Evolutionary conservation across 2,329 filamentous ascomycete species (phyloP).

Genomic region (Beauveria asiatica): DNA sequence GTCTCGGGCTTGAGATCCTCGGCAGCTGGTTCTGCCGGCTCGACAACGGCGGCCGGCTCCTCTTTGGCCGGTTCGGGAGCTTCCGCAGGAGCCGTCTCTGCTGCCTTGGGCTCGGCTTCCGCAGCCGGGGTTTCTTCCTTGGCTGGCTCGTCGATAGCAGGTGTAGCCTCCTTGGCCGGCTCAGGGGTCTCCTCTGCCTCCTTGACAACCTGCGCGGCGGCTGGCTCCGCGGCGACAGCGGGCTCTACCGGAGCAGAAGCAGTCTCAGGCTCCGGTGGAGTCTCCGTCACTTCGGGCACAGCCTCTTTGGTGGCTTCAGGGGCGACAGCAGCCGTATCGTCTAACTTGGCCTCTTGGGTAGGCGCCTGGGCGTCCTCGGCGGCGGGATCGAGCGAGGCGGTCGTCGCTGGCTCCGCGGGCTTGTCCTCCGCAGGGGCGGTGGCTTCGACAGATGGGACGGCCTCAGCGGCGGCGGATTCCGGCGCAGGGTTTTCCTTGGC

Average conservation of each 20-base stretch:
- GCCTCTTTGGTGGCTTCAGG: conserved; percentile 12
- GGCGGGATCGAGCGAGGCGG: neutral
- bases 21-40: too few relatives aligned
- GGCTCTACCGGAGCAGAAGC: neutral
- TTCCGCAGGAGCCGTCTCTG: neutral
- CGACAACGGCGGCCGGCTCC: neutral
- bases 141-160: neutral
- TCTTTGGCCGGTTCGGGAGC: neutral
- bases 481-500: conserved; percentile 2
- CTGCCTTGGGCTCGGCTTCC: neutral
- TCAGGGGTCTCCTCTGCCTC: neutral
- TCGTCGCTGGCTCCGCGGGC: neutral
- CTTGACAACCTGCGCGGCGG: neutral
- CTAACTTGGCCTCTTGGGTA: neutral
- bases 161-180: too few relatives aligned
- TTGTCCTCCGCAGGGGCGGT: conserved; percentile 6
- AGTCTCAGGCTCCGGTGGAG: conserved; percentile 9
- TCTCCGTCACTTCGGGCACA: neutral
- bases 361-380: neutral
- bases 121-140: neutral
- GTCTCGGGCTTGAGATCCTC: too few relatives aligned
- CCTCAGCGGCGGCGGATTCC: neutral
- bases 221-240: neutral
- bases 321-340: conserved; percentile 8
- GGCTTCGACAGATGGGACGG: neutral